These are phyloP conservation scores for Yamadazyma insecticola DNA, from an alignment of 805 yeast species.

Conservation along the genomic window DNA sequence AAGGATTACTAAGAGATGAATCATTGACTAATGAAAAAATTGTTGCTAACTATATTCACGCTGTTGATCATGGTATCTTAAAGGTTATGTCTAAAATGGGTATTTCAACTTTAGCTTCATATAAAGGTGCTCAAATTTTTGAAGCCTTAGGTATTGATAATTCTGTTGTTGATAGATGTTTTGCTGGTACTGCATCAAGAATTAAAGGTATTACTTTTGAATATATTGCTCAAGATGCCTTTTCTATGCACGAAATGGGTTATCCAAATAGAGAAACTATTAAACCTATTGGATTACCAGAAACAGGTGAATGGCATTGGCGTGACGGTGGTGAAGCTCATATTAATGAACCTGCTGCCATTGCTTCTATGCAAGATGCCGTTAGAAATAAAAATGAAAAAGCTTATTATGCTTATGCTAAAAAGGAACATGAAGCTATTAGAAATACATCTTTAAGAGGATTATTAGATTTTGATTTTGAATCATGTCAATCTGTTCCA, in stretches of 20 bases:
- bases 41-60: conserved; percentile 72
- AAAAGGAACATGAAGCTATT: conserved; percentile 88
- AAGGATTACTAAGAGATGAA: conserved; percentile 58
- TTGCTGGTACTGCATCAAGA: conserved; percentile 96
- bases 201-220: conserved; percentile 94
- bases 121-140: conserved; percentile 98
- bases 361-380: conserved; percentile 96
- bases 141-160: conserved; percentile 96
- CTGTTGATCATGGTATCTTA: conserved; percentile 86
- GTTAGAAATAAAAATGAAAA: conserved; percentile 92
- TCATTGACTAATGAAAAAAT: conserved; percentile 56
- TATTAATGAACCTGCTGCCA: conserved; percentile 89
- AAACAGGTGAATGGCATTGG: conserved; percentile 97
- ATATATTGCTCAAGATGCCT: conserved; percentile 94
- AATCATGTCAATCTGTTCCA: conserved; percentile 69
- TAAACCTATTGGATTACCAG: conserved; percentile 75
- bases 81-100: conserved; percentile 99
- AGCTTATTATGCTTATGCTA: conserved; percentile 86
- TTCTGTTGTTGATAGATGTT: conserved; percentile 91
- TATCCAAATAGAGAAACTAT: conserved; percentile 73
- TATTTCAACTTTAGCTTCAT: conserved; percentile 95
- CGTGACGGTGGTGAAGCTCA: conserved; percentile 98
- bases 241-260: conserved; percentile 89
- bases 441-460: conserved; percentile 93
- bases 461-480: conserved; percentile 83